Conservation (phyloP, 2,329 filamentous ascomycete species). For the Penicillium occitanis region DNA sequence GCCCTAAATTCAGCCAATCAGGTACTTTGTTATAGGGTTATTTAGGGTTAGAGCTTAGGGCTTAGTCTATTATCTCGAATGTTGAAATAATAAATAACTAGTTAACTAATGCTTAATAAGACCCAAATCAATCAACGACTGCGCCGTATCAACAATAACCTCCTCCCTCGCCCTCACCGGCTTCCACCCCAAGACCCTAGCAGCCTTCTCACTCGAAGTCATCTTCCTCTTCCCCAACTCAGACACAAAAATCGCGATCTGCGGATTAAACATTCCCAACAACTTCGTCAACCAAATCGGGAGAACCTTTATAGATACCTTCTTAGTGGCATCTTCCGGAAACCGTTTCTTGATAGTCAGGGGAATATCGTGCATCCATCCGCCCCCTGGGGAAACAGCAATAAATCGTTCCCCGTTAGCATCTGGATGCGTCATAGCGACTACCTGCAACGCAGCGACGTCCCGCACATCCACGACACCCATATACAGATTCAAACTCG, state of each 20-base stretch:
- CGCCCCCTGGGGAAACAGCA: neutral
- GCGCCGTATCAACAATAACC: neutral
- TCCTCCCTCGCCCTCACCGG: neutral
- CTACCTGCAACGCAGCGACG: neutral
- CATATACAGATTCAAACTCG: slow-evolving; percentile 10
- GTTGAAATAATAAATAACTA: neutral
- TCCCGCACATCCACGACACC: slow-evolving; percentile 4
- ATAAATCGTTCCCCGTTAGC: neutral
- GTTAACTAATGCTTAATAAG: neutral
- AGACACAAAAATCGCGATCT: neutral
- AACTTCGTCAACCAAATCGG: neutral
- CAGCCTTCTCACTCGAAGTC: neutral
- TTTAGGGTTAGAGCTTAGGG: neutral
- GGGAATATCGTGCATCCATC: neutral
- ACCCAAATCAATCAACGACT: neutral
- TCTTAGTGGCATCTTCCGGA: neutral
- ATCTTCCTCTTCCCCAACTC: neutral
- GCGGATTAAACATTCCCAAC: neutral
- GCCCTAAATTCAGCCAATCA: neutral
- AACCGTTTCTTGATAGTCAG: neutral
- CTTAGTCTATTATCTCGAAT: neutral
- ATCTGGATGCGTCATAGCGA: neutral
- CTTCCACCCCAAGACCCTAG: neutral
- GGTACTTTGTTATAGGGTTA: neutral
- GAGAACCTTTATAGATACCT: neutral